Evolutionary conservation across 371 early-diverging fungal species (phyloP).

Genomic region (Mortierella sp.): DNA sequence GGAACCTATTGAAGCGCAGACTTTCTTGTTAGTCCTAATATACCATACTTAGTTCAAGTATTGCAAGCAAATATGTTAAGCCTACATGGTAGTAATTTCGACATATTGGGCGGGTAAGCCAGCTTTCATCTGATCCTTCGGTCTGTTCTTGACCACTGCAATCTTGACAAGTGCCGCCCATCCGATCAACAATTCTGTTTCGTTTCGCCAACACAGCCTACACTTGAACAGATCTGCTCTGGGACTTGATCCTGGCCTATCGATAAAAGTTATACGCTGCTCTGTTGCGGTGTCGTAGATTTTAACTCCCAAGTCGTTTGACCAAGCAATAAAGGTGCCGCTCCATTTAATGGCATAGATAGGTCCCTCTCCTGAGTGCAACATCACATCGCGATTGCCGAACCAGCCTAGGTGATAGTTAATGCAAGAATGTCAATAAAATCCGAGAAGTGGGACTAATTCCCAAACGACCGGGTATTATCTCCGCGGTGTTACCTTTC

Average conservation of each 20-base stretch:
- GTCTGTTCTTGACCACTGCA: conserved; percentile 74
- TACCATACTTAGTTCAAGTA: background rate
- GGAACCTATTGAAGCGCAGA: conserved; percentile 64
- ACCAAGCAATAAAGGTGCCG: conserved; percentile 90
- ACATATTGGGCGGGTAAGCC: conserved; percentile 73
- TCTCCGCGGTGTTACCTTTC: conserved; percentile 61
- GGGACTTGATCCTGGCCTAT: conserved; percentile 82
- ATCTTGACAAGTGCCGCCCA: conserved; percentile 96
- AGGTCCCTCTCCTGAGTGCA: conserved; percentile 91
- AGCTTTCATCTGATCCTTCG: conserved; percentile 48
- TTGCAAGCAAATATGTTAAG: background rate
- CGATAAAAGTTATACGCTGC: conserved; percentile 86
- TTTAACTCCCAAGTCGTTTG: conserved; percentile 90
- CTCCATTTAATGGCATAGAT: conserved; percentile 90
- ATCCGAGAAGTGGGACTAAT: too few relatives aligned
- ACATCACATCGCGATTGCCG: conserved; percentile 77
- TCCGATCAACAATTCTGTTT: conserved; percentile 83
- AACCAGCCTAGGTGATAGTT: conserved; percentile 58
- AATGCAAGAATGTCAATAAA: background rate
- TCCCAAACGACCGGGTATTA: too few relatives aligned
- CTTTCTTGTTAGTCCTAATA: conserved; percentile 61
- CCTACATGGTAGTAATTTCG: conserved; percentile 79
- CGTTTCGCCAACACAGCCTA: conserved; percentile 88
- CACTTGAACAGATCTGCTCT: conserved; percentile 90
- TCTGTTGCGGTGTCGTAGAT: conserved; percentile 81